phyloP scores from a whole-genome alignment of 495 filamentous ascomycete species.

The Trichoderma orchidacearum region DNA sequence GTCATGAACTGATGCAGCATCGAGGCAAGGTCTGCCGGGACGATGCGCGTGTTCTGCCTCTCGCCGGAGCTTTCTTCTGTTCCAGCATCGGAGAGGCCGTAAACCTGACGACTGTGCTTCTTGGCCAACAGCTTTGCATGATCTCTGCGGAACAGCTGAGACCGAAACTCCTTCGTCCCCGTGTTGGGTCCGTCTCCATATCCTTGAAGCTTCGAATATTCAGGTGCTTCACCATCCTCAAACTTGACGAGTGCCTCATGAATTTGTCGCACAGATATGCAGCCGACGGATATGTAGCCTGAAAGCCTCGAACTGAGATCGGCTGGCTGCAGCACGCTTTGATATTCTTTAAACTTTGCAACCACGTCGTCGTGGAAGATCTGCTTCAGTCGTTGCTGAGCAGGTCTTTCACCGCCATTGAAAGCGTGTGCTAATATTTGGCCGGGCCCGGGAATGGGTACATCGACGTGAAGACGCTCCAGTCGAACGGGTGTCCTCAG shows the following conservation, averaged over 20 bases:
- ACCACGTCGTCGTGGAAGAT: constrained; percentile 43
- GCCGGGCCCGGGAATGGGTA: constrained; percentile 32
- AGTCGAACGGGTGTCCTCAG: constrained; percentile 37
- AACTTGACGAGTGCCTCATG: constrained; percentile 47
- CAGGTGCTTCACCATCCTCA: constrained; percentile 40
- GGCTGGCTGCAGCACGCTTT: constrained; percentile 51
- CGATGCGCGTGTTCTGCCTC: constrained; percentile 15
- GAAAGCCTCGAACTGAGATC: constrained; percentile 62
- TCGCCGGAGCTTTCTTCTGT: constrained; percentile 17
- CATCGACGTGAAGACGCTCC: constrained; percentile 12
- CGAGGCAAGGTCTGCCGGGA: constrained; percentile 15
- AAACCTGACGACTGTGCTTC: constrained; percentile 49
- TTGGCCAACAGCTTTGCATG: constrained; percentile 58
- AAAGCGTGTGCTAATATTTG: constrained; percentile 49
- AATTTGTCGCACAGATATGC: constrained; percentile 51
- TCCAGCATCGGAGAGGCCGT: constrained; percentile 45
- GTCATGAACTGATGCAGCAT: constrained; percentile 37
- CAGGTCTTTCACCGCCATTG: constrained; percentile 47
- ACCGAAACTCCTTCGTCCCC: constrained; percentile 51
- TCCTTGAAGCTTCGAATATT: constrained; percentile 20
- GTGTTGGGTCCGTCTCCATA: constrained; percentile 53
- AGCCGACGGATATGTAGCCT: constrained; percentile 53
- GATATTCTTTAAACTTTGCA: constrained; percentile 47
- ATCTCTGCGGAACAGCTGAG: constrained; percentile 63
- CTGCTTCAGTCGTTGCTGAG: constrained; percentile 37